phyloP scores from a whole-genome alignment of 306 rosid species.

The Rosa lucieae region DNA sequence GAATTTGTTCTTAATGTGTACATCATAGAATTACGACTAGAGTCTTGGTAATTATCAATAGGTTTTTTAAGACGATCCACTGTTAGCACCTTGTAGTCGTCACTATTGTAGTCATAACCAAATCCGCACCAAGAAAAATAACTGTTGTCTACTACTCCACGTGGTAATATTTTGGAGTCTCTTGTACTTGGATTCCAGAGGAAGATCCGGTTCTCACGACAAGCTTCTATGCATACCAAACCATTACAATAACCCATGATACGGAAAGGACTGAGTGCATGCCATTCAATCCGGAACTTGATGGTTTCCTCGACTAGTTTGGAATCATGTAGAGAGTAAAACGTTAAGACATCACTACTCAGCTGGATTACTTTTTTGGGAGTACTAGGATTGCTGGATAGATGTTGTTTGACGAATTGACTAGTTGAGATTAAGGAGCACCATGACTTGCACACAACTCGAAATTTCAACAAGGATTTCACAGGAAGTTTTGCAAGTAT shows the following conservation, averaged over 20 bases:
- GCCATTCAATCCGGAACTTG: background rate
- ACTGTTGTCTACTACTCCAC: background rate
- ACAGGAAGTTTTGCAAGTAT: slow-evolving; percentile 2
- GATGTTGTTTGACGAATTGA: background rate
- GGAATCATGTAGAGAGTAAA: background rate
- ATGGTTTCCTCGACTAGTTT: background rate
- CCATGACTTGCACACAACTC: background rate
- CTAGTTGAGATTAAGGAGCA: background rate
- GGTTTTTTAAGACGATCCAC: too few species aligned
- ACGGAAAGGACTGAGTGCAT: background rate
- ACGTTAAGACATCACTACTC: background rate
- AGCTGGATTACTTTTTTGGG: background rate
- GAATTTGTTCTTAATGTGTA: background rate
- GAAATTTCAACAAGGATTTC: background rate
- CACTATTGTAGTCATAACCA: background rate
- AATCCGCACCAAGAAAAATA: background rate
- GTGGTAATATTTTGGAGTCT: background rate
- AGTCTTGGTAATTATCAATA: too few species aligned
- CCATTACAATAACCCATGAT: background rate
- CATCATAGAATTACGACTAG: background rate
- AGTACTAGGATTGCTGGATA: background rate
- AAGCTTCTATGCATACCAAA: background rate
- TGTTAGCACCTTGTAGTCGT: background rate
- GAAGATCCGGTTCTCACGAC: background rate
- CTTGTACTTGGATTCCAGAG: background rate